These are phyloP conservation scores for Mikania micrantha DNA, from an alignment of 129 eudicot genomes.

Conservation along the genomic window DNA sequence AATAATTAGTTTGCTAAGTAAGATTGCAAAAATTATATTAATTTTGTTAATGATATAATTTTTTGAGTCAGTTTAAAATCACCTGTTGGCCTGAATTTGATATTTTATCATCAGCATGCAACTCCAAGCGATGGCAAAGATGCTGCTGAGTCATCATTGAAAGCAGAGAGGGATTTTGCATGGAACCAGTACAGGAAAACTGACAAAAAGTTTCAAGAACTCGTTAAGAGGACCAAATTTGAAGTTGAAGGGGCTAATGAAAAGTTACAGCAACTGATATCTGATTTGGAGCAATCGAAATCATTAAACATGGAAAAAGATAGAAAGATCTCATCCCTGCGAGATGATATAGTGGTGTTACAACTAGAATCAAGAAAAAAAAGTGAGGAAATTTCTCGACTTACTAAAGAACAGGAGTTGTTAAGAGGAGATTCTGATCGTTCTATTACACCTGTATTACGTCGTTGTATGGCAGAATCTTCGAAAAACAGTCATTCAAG, in stretches of 20 bases:
- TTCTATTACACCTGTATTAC: constrained; percentile 37
- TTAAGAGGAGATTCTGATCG: constrained; percentile 25
- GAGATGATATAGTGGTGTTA: constrained; percentile 27
- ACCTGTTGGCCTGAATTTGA: neutral
- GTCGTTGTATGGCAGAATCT: constrained; percentile 23
- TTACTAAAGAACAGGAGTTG: constrained; percentile 37
- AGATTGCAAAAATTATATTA: neutral
- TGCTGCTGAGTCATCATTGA: constrained; percentile 37
- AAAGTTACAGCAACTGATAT: constrained; percentile 32
- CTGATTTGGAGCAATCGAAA: constrained; percentile 42
- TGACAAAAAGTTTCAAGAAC: constrained; percentile 34
- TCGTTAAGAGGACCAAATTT: constrained; percentile 27
- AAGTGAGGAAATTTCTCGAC: constrained; percentile 47
- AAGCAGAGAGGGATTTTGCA: constrained; percentile 57
- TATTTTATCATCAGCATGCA: constrained; percentile 16
- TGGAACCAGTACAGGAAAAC: constrained; percentile 57
- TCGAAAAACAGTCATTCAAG: constrained; percentile 13
- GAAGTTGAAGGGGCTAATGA: constrained; percentile 48
- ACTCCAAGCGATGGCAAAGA: constrained; percentile 20
- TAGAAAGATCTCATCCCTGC: constrained; percentile 32
- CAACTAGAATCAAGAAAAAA: constrained; percentile 41
- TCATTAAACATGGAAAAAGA: constrained; percentile 36
- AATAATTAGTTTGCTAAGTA: neutral
- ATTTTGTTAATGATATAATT: neutral
- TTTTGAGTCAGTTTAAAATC: neutral